Evolutionary conservation across 257 asterid genomes (phyloP).

Genomic region (Jaltomata sinuosa): DNA sequence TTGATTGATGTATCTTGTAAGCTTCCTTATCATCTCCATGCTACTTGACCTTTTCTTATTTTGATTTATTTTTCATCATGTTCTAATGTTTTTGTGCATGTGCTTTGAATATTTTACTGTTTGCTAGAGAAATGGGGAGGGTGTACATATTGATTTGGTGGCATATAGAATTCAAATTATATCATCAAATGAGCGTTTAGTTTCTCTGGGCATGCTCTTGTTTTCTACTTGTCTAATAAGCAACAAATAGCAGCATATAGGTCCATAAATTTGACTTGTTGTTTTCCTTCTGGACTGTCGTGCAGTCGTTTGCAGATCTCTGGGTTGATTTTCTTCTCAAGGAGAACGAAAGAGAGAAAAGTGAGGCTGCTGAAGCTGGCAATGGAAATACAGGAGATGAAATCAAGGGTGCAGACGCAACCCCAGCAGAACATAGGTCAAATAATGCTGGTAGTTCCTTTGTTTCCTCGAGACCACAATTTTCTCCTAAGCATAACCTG

Average conservation of each 20-base stretch:
- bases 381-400: constrained; percentile 29
- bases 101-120: neutral
- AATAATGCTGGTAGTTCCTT: constrained; percentile 4
- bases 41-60: neutral
- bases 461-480: constrained; percentile 21
- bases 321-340: constrained; percentile 99
- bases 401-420: constrained; percentile 13
- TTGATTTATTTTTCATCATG: neutral
- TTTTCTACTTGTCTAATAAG: neutral
- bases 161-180: neutral
- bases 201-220: neutral
- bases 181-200: neutral
- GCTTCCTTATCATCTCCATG: neutral
- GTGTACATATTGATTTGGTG: neutral
- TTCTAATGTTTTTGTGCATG: neutral
- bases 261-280: neutral
- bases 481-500: constrained; percentile 33
- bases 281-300: neutral
- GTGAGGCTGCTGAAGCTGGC: constrained; percentile 35
- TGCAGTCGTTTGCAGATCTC: constrained; percentile 86
- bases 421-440: constrained; percentile 23
- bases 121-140: neutral
- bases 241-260: neutral
- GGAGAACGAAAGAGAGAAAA: constrained; percentile 74
- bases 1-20: neutral